These are phyloP conservation scores for Amaranthus palmeri DNA, from an alignment of 148 eudicot genomes.

Conservation along the genomic window DNA sequence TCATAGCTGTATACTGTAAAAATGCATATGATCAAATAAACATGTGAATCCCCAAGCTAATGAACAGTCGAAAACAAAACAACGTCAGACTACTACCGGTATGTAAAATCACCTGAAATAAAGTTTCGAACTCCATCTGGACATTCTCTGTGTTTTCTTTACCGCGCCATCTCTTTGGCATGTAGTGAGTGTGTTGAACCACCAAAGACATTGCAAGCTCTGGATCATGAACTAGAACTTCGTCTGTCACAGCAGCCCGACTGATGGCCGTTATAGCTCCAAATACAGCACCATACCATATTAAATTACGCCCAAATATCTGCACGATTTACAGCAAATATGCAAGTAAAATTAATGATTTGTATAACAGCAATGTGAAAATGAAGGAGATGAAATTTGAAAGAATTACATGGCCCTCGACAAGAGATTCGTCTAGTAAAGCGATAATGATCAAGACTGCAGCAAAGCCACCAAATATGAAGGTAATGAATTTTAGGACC, in stretches of 20 bases:
- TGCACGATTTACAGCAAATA: slow-evolving; percentile 30
- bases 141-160: slow-evolving; percentile 72
- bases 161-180: slow-evolving; percentile 97
- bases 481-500: slow-evolving; percentile 82
- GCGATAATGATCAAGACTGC: slow-evolving; percentile 90
- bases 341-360: not conserved
- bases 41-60: not conserved
- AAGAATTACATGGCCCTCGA: slow-evolving; percentile 94
- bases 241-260: slow-evolving; percentile 75
- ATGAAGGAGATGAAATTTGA: not conserved
- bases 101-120: slow-evolving; percentile 64
- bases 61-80: not conserved
- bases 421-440: slow-evolving; percentile 84
- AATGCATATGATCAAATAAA: not conserved
- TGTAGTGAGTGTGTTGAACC: slow-evolving; percentile 77
- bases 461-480: slow-evolving; percentile 91
- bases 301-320: slow-evolving; percentile 92
- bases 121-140: slow-evolving; percentile 73
- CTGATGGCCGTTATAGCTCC: slow-evolving; percentile 89
- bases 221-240: slow-evolving; percentile 78
- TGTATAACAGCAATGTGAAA: too few species aligned
- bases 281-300: slow-evolving; percentile 98
- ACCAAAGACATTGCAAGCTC: slow-evolving; percentile 78
- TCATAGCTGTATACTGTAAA: slow-evolving; percentile 87
- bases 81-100: not conserved